Base-by-base conservation (phyloP, 2,329 filamentous ascomycete species). In the Domatiomyces catenatus region DNA sequence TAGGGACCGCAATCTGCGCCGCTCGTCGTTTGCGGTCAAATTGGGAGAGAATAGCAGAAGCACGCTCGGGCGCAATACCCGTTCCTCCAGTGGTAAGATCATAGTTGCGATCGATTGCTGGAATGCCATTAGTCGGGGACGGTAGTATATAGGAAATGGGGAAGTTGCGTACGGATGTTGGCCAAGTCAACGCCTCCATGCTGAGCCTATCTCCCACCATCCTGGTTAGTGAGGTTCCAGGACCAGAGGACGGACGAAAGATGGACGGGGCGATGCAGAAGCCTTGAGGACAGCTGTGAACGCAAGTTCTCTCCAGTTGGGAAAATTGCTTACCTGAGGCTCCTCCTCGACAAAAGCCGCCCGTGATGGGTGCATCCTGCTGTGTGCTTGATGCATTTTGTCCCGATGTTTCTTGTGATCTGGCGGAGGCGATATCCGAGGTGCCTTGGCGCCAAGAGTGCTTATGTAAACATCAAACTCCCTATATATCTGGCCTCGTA, bases 331-430 rank as follows among this genome's bases (percentile, higher is more conserved):
- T 75, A 84, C 82, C 72, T 83, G 76, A 49, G 75, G 68, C 63
- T 79, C 81, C 64, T 95, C 90, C 74, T 96, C 90, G 57, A 96
- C 88, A 68, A 93, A 95, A 43, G 90, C 90, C 69, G 90, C 84
- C 58, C 92, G 80, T 66, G 90, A 81, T 52, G 90, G 90, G 72
- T 95, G 90, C 72, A 94, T 76, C 65, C 70, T 76, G 64, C 63
- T 68, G 60, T 19, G 12, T 20, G 48, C 10, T 12, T 10, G 32
- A 39, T 39, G 32, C 32, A 39, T 10, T 15, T 39, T 39, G 32
- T 2, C 12, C 2, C 15, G 32, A 1, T 12, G 10, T 39, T 24
- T 24, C 22, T 24, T 24, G 3, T 24, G 22, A 24, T 24, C 22
- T 15, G 32, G 12, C 32, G 32, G 32, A 15, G 32, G 15, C 2